Evolutionary conservation across 2,329 filamentous ascomycete genomes (phyloP).

Genomic region (Colletotrichum karsti): DNA sequence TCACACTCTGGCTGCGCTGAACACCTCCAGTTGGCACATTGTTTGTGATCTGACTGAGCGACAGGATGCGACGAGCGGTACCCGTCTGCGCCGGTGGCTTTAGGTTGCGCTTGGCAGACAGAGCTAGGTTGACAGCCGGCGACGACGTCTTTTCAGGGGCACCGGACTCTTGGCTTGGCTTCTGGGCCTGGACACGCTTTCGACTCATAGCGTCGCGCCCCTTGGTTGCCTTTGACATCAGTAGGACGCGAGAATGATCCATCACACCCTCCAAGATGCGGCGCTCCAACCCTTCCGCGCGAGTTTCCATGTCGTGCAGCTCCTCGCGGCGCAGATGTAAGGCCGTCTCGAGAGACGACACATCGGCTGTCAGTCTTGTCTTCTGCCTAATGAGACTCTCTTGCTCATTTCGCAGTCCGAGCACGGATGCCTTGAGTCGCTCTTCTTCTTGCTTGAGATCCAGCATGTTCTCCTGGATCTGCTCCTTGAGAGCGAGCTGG

Average conservation of each 20-base stretch:
- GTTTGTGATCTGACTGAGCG: constrained; percentile 87
- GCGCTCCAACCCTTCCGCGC: constrained; percentile 88
- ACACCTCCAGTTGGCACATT: constrained; percentile 73
- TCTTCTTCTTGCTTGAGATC: constrained; percentile 61
- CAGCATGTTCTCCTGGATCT: constrained; percentile 64
- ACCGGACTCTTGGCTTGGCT: constrained; percentile 39
- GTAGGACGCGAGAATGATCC: constrained; percentile 91
- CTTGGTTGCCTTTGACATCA: constrained; percentile 74
- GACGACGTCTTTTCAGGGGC: constrained; percentile 29
- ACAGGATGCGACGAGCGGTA: constrained; percentile 83
- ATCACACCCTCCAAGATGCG: constrained; percentile 95
- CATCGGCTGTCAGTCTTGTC: constrained; percentile 81
- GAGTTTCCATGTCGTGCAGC: constrained; percentile 87
- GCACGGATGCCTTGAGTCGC: constrained; percentile 62
- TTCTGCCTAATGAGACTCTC: constrained; percentile 83
- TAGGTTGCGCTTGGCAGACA: constrained; percentile 60
- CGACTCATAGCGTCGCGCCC: constrained; percentile 65
- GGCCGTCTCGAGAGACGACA: constrained; percentile 91
- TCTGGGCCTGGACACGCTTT: constrained; percentile 61
- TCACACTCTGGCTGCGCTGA: constrained; percentile 81
- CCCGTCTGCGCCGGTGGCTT: constrained; percentile 56
- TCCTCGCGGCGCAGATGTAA: constrained; percentile 90
- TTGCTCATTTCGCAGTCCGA: constrained; percentile 71
- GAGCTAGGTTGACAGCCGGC: constrained; percentile 60
- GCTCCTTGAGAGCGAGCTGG: constrained; percentile 71